These are phyloP conservation scores for Pythium apleroticum DNA, from an alignment of 352 stramenopile species.

Conservation along the genomic window DNA sequence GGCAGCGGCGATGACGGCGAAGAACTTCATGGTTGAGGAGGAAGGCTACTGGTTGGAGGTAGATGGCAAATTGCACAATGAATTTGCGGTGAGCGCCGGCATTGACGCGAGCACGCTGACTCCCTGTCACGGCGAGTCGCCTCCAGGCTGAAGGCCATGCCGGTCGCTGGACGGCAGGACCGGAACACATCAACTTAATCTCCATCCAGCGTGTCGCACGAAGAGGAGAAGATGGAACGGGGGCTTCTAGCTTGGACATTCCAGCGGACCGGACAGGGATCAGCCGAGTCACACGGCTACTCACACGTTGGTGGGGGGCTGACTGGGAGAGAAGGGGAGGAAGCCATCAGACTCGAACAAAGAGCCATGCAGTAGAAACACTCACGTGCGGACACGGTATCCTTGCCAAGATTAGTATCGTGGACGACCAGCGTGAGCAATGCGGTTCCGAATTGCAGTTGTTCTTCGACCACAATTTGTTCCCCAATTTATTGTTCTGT, in stretches of 20 bases:
- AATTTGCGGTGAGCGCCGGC: neutral
- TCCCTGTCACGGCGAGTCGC: too few species aligned
- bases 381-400: too few species aligned
- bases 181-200: neutral
- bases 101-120: too few species aligned
- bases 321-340: neutral
- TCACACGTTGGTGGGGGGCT: neutral
- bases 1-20: slow-evolving; percentile 15
- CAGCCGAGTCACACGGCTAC: neutral
- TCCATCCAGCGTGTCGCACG: neutral
- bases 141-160: too few species aligned
- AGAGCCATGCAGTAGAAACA: too few species aligned
- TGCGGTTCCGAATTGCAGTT: too few species aligned
- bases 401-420: too few species aligned
- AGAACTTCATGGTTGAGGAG: slow-evolving; percentile 24
- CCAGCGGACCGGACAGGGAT: neutral
- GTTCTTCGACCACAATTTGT: neutral
- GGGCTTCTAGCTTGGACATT: neutral
- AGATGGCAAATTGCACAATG: slow-evolving; percentile 29
- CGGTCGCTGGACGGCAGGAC: too few species aligned
- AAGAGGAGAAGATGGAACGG: neutral
- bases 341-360: too few species aligned
- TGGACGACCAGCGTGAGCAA: too few species aligned
- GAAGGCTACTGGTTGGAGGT: slow-evolving; percentile 15
- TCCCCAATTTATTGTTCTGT: neutral